A percentile compares a stretch with the other conserved stretches of the same genome.
These are phyloP conservation scores for Ilex paraguariensis DNA, from an alignment of 305 asterid genomes.

Conservation along the genomic window DNA sequence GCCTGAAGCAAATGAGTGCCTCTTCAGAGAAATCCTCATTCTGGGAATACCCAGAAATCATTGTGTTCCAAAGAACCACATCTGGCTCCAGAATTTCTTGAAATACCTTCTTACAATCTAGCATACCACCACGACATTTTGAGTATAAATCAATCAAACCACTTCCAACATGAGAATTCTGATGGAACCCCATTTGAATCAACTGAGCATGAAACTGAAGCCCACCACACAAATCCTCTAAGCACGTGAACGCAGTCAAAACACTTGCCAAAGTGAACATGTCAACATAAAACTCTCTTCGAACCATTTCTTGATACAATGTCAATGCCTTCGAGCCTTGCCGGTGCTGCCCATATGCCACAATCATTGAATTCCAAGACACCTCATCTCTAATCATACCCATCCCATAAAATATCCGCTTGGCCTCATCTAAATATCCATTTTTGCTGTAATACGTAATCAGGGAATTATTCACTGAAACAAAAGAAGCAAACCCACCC, in stretches of 20 bases:
- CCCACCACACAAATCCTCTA: conserved; percentile 63
- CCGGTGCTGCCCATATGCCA: conserved; percentile 57
- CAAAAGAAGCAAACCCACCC: conserved; percentile 44
- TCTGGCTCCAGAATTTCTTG: conserved; percentile 51
- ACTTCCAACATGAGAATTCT: conserved; percentile 61
- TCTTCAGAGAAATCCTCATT: conserved; percentile 50
- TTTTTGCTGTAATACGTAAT: conserved; percentile 51
- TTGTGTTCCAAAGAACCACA: conserved; percentile 74
- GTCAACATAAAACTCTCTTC: conserved; percentile 36
- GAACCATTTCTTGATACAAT: conserved; percentile 61
- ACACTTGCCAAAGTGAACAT: conserved; percentile 76
- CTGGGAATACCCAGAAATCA: conserved; percentile 67
- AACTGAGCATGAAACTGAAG: conserved; percentile 58
- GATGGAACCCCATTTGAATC: conserved; percentile 54
- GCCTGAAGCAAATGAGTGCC: conserved; percentile 57
- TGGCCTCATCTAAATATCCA: conserved; percentile 36
- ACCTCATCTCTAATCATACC: conserved; percentile 56
- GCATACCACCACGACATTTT: conserved; percentile 38
- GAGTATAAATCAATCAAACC: conserved; percentile 69
- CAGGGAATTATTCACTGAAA: conserved; percentile 58
- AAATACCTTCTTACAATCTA: conserved; percentile 43
- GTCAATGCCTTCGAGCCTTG: conserved; percentile 54
- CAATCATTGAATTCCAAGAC: conserved; percentile 84
- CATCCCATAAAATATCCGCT: conserved; percentile 47
- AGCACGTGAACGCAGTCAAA: conserved; percentile 61